Base-by-base conservation (phyloP, 495 filamentous ascomycete genomes). In the Aspergillus haitiensis region DNA sequence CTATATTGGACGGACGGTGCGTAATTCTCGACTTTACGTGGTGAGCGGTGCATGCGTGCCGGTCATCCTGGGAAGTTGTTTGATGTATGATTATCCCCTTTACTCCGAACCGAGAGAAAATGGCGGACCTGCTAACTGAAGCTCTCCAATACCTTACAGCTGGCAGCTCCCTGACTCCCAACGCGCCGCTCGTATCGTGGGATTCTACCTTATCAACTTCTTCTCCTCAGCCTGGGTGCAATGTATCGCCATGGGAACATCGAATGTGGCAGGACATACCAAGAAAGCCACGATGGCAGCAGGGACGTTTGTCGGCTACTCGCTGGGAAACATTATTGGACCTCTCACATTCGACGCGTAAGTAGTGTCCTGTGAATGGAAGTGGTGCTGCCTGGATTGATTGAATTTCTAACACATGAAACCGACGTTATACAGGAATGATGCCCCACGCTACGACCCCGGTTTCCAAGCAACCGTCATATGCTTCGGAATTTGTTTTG, bases 191-290 rank as follows among this genome's bases (percentile, higher is more conserved):
- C 52, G 59, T 5, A 56, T 61, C 21, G 15, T 56, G 8, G 59
- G 59, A 0, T 52, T 61, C 42, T 61, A 61, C 40, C 52, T 61
- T 0, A 52, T 61, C 18, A 61, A 51, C 27, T 61, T 56, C 45
- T 61, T 61, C 46, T 0, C 45, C 53, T 61, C 59, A 2, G 52
- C 52, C 44, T 61, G 52, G 52, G 59, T 56, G 0, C 59, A 61
- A 18, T 56, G 52, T 42, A 61, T 54, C 39, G 54, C 55, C 39
- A 32, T 62, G 51, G 36, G 48, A 35, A 56, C 52, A 10, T 47
- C 46, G 3, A 47, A 53, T 39, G 60, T 58, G 2, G 39, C 59
- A 1, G 52, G 59, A 1, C 52, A 61, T 13, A 61, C 59, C 0
- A 61, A 61, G 37, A 61, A 61, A 33, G 52, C 59, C 0, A 51